Evolutionary conservation across 108 stramenopile species (phyloP), one percentile per base, ranked within the genome.

Genomic region (Epithemia pelagica): DNA sequence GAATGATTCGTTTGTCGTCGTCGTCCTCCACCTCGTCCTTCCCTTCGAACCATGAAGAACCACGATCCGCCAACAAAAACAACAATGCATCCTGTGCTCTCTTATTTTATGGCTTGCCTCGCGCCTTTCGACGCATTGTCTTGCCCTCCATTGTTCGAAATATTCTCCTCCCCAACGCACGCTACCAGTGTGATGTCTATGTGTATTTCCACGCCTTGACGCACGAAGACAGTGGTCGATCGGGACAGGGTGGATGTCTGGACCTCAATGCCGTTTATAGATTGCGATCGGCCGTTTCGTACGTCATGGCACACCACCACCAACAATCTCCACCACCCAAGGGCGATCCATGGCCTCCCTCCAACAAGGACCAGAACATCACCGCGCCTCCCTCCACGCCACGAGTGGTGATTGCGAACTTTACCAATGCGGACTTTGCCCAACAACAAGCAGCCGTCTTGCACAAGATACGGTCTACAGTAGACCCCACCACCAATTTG

Each of bases 181-280:
- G 65, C 18, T 78, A 78, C 66, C 58, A 80, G 54, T 86, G 84
- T 58, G 81, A 86, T 66, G 73, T 75, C 54, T 86, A 69, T 54
- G 76, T 82, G 0, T 78, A 82, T 52, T 69, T 64, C 24, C 72
- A 75, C 61, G 24, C 69, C 54, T 71, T 61, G 33, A 62, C 67
- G 2, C 31, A 74, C 62, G 81, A 79, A 70, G 61, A 32, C 8
- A 52, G 71, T 19, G 70, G 78, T 25, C 66, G 81, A 65, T 54
- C 66, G 24, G 76, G 77, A 30, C 52, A 62, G 19, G 79, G 84
- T 8, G 84, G 84, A 30, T 28, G 23, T 15, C 30, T 82, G n/a
- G 28, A 73, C 54, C 71, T 81, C 28, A 33, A 71, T 30, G 76
- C 78, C 37, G 62, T 82, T 7, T 72, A 61, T 24, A 53, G 61